These are phyloP conservation scores for Waitea zeae DNA, from an alignment of 1,284 basidiomycete species.

Conservation along the genomic window DNA sequence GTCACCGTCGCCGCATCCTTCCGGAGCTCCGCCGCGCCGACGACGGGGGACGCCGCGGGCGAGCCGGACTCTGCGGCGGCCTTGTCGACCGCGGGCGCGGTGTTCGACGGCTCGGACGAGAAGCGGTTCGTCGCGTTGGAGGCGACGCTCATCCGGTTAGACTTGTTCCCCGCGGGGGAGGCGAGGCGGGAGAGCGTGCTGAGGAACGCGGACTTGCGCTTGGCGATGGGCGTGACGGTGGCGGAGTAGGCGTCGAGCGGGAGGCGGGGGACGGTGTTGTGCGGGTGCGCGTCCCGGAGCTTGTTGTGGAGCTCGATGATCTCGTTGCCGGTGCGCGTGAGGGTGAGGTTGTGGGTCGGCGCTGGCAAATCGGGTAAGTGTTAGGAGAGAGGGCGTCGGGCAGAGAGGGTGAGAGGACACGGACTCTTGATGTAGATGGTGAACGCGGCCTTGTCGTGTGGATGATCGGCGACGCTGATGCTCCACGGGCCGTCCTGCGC, in stretches of 20 bases:
- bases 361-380: too few relatives aligned
- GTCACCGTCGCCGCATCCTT: slow-evolving; percentile 33
- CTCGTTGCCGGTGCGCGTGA: slow-evolving; percentile 60
- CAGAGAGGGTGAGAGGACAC: slow-evolving; percentile 16
- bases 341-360: slow-evolving; percentile 76
- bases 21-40: slow-evolving; percentile 7
- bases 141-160: too few relatives aligned
- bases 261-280: slow-evolving; percentile 35
- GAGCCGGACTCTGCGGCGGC: slow-evolving; percentile 18
- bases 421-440: slow-evolving; percentile 31
- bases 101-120: slow-evolving; percentile 25
- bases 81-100: slow-evolving; percentile 39
- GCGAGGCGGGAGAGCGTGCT: slow-evolving; percentile 67
- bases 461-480: slow-evolving; percentile 32
- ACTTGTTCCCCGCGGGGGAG: slow-evolving; percentile 38
- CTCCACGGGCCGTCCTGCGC: slow-evolving; percentile 31
- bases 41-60: slow-evolving; percentile 4
- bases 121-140: slow-evolving; percentile 21
- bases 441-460: slow-evolving; percentile 20
- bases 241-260: slow-evolving; percentile 38
- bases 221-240: slow-evolving; percentile 36
- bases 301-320: slow-evolving; percentile 64
- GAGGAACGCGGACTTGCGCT: slow-evolving; percentile 66
- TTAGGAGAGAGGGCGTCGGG: slow-evolving; percentile 12
- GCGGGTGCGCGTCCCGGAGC: slow-evolving; percentile 38